A percentile compares a stretch with the other conserved stretches of the same genome.
phyloP scores from a whole-genome alignment of 2,329 filamentous ascomycete species.

The Emericellopsis cladophorae region DNA sequence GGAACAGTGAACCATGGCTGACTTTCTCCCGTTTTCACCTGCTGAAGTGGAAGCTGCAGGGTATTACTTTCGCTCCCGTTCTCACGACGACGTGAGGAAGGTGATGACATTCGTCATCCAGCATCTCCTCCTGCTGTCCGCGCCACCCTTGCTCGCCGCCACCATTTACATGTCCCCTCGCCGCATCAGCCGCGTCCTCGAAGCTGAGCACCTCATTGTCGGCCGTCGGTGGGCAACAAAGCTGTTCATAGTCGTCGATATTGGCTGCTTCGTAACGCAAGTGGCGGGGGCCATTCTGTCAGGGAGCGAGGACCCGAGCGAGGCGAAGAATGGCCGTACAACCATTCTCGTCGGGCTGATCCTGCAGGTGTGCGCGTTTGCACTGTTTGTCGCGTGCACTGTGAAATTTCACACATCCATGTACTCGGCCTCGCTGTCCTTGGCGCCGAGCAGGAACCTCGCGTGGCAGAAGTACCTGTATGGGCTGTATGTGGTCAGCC shows the following conservation, averaged over 20 bases:
- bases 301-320: slow-evolving; percentile 6
- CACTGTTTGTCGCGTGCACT: slow-evolving; percentile 29
- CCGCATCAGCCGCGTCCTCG: slow-evolving; percentile 16
- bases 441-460: slow-evolving; percentile 6
- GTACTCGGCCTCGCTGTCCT: slow-evolving; percentile 15
- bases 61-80: slow-evolving; percentile 34
- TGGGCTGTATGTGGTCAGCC: slow-evolving; percentile 21
- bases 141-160: slow-evolving; percentile 25
- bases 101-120: slow-evolving; percentile 21
- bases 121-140: slow-evolving; percentile 22
- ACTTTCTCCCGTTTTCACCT: not conserved
- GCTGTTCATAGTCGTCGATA: slow-evolving; percentile 30
- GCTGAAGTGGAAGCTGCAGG: slow-evolving; percentile 22
- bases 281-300: slow-evolving; percentile 17
- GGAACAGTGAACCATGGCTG: not conserved
- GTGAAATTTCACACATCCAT: slow-evolving; percentile 31
- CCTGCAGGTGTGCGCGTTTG: slow-evolving; percentile 36
- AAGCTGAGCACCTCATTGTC: slow-evolving; percentile 22
- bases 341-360: slow-evolving; percentile 23
- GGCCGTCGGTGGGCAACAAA: slow-evolving; percentile 24
- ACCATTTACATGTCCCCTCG: slow-evolving; percentile 27
- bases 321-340: slow-evolving; percentile 6
- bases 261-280: slow-evolving; percentile 28
- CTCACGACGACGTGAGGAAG: slow-evolving; percentile 19
- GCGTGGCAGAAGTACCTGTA: slow-evolving; percentile 19